Conservation (phyloP, 2,329 filamentous ascomycete species). For the Lachnellula hyalina region DNA sequence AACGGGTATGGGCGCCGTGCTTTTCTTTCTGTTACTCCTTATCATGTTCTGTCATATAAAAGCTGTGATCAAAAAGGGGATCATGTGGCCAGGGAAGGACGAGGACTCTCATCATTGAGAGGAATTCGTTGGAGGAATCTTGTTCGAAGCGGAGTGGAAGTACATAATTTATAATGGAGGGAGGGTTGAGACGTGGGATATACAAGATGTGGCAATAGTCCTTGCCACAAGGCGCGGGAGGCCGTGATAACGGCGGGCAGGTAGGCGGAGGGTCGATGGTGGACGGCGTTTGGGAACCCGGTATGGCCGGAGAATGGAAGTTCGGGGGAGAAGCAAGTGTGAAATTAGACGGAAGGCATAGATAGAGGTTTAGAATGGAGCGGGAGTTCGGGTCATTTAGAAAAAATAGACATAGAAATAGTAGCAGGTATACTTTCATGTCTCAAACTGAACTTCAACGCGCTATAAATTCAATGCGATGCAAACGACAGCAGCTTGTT, state of each 20-base stretch:
- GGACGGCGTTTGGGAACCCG: no score
- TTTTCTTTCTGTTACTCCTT: conserved; percentile 39
- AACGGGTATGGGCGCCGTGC: conserved; percentile 37
- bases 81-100: conserved; percentile 31
- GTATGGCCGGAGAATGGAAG: no score
- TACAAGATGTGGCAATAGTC: background rate
- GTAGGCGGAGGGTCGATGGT: background rate
- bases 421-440: no score
- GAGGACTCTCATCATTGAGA: conserved; percentile 27
- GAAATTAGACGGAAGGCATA: no score
- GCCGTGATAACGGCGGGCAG: background rate
- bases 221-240: background rate
- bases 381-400: no score
- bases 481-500: no score
- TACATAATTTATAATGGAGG: background rate
- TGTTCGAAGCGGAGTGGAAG: background rate
- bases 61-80: conserved; percentile 24
- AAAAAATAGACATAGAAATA: no score
- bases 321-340: no score
- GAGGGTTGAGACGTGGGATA: background rate
- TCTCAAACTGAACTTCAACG: no score
- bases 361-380: no score
- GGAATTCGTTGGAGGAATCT: background rate
- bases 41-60: conserved; percentile 25
- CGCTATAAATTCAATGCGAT: no score